Base-by-base conservation (phyloP, 2,329 filamentous ascomycete species). In the Xylariaceae sp. region DNA sequence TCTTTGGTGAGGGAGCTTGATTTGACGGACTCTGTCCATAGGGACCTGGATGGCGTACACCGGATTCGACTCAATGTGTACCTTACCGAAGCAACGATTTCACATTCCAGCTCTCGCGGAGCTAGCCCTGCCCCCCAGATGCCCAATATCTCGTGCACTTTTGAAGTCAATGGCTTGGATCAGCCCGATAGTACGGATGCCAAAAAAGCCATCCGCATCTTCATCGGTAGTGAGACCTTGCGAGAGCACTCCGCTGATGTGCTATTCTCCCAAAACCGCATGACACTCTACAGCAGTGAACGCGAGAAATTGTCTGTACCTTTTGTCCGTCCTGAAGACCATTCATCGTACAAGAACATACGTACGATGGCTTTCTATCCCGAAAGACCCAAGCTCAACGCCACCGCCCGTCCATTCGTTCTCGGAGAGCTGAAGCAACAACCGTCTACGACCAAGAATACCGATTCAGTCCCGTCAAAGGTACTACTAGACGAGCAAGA, bases 261-360 rank as follows among this genome's bases (percentile, higher is more conserved):
- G 9, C 68, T 97, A 17, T 88, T 98, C 55, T 97, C 93, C 0
- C 87, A 90, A 50, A 95, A 95, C 57, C 85, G 85, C 49, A 80
- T 98, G 71, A 85, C 86, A 0, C 72, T 97, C 19, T 90, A 89
- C 52, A 88, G 94, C 53, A 86, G 89, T 57, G 88, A 95, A 44
- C 79, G 85, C 34, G 89, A 87, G 61, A 93, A 91, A 57, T 72
- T 97, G 11, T 89, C 87, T 13, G 84, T 98, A 26, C 93, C 93
- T 2, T 85, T 98, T 51, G 89, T 95, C 31, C 81, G 93, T 19
- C 93, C 93, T 0, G 93, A 97, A 63, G 85, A 95, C 54, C 89
- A 95, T 42, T 73, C 71, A 3, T 67, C 81, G 1, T 97, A 94
- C 68, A 93, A 86, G 54, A 78, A 83, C 52, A 74, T 97, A 37